Percentiles rank a stretch among this genome's conserved stretches.
Evolutionary conservation across 2,329 filamentous ascomycete genomes (phyloP).

Genomic region (Pseudogymnoascus sp.): DNA sequence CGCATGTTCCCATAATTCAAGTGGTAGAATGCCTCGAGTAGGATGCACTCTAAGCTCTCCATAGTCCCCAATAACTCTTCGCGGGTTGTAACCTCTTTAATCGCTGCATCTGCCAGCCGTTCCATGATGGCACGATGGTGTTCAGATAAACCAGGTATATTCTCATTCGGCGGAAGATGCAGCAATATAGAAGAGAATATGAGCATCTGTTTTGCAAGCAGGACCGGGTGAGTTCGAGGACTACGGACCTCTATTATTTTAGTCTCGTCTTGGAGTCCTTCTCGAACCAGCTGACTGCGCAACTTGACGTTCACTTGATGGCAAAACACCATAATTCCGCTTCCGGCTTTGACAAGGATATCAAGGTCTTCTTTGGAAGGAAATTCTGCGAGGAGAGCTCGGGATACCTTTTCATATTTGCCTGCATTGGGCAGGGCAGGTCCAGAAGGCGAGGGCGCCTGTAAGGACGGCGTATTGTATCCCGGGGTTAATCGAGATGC

Average conservation of each 20-base stretch:
- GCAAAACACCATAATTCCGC: neutral
- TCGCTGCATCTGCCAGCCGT: conserved; percentile 14
- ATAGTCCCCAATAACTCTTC: conserved; percentile 32
- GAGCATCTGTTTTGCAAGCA: conserved; percentile 37
- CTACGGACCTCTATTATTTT: conserved; percentile 22
- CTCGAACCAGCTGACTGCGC: neutral
- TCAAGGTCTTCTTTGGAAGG: conserved; percentile 21
- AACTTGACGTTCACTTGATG: neutral
- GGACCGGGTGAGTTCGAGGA: conserved; percentile 31
- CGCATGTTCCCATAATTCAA: conserved; percentile 35
- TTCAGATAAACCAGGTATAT: conserved; percentile 14
- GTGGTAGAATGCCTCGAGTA: conserved; percentile 35
- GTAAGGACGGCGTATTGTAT: neutral
- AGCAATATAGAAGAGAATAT: conserved; percentile 33
- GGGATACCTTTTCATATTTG: conserved; percentile 13
- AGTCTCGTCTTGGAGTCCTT: neutral
- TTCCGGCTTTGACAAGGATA: neutral
- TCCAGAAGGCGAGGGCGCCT: neutral
- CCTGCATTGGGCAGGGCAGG: conserved; percentile 10
- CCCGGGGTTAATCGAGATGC: neutral
- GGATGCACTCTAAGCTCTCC: conserved; percentile 36
- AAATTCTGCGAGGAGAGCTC: conserved; percentile 17
- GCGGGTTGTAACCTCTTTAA: conserved; percentile 29
- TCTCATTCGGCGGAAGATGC: conserved; percentile 18
- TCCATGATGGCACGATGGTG: conserved; percentile 21